These are phyloP conservation scores for Diplodia scrobiculata DNA, from an alignment of 2,329 filamentous ascomycete genomes.

Conservation along the genomic window DNA sequence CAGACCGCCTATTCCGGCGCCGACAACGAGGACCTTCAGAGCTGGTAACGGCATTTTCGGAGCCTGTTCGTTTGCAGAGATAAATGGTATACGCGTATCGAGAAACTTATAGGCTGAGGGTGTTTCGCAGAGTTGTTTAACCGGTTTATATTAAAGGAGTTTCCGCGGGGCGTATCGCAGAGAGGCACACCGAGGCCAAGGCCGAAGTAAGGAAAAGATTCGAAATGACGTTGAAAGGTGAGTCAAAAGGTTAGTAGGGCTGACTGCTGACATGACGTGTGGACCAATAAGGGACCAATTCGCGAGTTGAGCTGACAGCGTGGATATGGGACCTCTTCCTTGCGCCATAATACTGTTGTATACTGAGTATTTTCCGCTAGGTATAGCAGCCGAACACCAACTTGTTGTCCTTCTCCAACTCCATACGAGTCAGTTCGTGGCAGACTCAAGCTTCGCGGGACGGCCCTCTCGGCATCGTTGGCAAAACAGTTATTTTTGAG, in stretches of 20 bases:
- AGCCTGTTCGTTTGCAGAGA: background rate
- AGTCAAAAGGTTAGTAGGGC: background rate
- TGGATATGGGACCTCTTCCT: background rate
- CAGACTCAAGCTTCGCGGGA: background rate
- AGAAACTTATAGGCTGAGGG: background rate
- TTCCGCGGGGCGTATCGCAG: background rate
- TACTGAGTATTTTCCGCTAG: background rate
- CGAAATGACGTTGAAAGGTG: background rate
- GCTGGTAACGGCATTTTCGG: background rate
- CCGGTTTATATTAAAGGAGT: background rate
- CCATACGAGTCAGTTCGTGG: background rate
- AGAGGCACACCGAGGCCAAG: background rate
- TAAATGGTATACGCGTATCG: background rate
- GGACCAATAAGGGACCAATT: background rate
- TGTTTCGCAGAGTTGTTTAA: background rate
- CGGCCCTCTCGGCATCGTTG: background rate
- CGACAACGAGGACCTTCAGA: slow-evolving; percentile 43
- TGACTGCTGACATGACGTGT: background rate
- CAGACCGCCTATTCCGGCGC: slow-evolving; percentile 58
- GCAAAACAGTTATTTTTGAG: background rate
- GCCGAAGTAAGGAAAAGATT: background rate
- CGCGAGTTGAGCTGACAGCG: background rate
- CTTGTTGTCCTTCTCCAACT: background rate
- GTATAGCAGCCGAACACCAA: background rate
- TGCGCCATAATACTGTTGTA: background rate